Conservation (phyloP, 164 flowering plant species). For the Aristolochia fimbriata region DNA sequence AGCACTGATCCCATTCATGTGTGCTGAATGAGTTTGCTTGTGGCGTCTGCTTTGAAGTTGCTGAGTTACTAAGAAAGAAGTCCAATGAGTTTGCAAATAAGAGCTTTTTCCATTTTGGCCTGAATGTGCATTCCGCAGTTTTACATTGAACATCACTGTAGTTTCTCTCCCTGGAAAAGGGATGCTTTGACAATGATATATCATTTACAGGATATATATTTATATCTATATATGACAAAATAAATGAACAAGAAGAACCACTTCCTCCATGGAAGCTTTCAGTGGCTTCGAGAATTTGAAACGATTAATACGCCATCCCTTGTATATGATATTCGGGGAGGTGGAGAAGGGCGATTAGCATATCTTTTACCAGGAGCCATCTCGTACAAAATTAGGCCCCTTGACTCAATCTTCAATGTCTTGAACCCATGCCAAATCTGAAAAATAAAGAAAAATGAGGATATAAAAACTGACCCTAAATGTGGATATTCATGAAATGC, state of each 20-base stretch:
- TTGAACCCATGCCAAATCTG: slow-evolving; percentile 84
- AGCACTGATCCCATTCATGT: no score
- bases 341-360: no score
- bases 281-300: background rate
- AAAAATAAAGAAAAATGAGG: background rate
- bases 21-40: no score
- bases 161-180: background rate
- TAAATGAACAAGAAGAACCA: background rate
- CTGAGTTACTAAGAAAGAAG: no score
- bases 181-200: slow-evolving; percentile 1
- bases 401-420: slow-evolving; percentile 46
- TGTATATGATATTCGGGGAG: no score
- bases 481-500: background rate
- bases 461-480: no score
- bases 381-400: background rate
- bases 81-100: background rate
- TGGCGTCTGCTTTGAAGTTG: no score
- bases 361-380: background rate
- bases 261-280: slow-evolving; percentile 4
- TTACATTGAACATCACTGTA: background rate
- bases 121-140: background rate
- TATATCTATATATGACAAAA: slow-evolving; percentile 3
- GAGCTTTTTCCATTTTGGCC: background rate
- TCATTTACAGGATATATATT: slow-evolving; percentile 12
- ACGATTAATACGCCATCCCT: no score